A percentile compares a stretch with the other conserved stretches of the same genome.
Conservation (phyloP, 2,329 filamentous ascomycete species). For the Cladobotryum protrusum region DNA sequence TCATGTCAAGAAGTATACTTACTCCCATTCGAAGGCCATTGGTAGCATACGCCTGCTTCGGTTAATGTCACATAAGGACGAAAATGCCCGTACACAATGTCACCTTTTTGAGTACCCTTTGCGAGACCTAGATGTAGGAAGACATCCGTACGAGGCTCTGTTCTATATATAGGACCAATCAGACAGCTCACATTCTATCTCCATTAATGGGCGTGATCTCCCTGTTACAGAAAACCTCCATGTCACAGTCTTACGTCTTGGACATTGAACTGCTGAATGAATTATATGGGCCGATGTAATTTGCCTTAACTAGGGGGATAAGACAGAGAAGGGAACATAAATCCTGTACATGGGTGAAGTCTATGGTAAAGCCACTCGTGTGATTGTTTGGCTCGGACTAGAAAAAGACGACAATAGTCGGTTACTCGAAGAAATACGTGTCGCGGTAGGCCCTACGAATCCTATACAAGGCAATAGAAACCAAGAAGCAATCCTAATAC, state of each 20-base stretch:
- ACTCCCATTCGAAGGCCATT: no score
- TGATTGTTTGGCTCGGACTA: constrained; percentile 8
- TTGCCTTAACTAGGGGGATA: constrained; percentile 7
- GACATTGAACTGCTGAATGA: constrained; percentile 1
- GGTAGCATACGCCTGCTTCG: constrained; percentile 3
- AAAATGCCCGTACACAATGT: background rate
- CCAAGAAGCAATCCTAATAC: background rate
- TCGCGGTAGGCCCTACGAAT: background rate
- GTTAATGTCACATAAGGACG: background rate
- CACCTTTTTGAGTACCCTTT: constrained; percentile 5
- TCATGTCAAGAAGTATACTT: no score
- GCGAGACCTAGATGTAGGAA: background rate
- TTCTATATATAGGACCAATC: constrained; percentile 8
- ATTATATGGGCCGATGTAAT: constrained; percentile 10
- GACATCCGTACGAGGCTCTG: constrained; percentile 4
- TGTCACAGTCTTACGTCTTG: constrained; percentile 1
- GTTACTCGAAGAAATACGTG: constrained; percentile 1
- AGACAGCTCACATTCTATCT: background rate
- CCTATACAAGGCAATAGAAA: background rate
- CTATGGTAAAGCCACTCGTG: constrained; percentile 8
- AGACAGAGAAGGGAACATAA: constrained; percentile 4
- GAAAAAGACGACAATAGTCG: background rate
- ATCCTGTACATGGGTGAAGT: constrained; percentile 9
- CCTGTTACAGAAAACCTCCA: constrained; percentile 6
- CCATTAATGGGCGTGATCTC: background rate